These are phyloP conservation scores for Giardia muris DNA, from an alignment of 208 protist genomes.

Conservation along the genomic window DNA sequence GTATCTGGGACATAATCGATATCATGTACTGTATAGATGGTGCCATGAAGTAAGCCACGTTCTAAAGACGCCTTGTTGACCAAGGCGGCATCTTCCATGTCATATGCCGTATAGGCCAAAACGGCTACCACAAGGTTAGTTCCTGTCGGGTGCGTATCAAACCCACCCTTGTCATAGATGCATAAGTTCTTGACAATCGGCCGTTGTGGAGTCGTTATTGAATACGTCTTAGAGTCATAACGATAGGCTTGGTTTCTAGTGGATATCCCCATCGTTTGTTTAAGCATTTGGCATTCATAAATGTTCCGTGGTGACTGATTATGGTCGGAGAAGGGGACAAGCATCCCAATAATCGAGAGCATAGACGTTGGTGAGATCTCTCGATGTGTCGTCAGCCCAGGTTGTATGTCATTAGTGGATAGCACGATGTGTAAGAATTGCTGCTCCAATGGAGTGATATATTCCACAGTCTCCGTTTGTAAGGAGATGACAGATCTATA, in stretches of 20 bases:
- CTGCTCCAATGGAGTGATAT: conserved; percentile 87
- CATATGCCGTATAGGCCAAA: conserved; percentile 94
- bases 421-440: conserved; percentile 82
- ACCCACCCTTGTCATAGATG: conserved; percentile 61
- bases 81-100: conserved; percentile 99
- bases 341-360: conserved; percentile 76
- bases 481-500: background rate
- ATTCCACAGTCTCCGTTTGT: conserved; percentile 39
- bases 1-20: conserved; percentile 46
- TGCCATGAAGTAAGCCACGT: conserved; percentile 83
- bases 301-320: conserved; percentile 99
- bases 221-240: conserved; percentile 92
- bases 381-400: conserved; percentile 62
- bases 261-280: conserved; percentile 95
- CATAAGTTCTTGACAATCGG: conserved; percentile 68
- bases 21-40: conserved; percentile 63
- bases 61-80: conserved; percentile 89
- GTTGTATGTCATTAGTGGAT: conserved; percentile 57
- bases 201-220: conserved; percentile 77
- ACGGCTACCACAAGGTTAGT: conserved; percentile 96
- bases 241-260: conserved; percentile 65
- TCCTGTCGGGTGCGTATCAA: conserved; percentile 87
- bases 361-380: conserved; percentile 78
- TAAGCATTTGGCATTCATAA: conserved; percentile 97
- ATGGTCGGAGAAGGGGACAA: conserved; percentile 90